A percentile compares a stretch with the other conserved stretches of the same genome.
Conservation (phyloP, 176 grass and related monocot genomes). For the Luzula sylvatica region DNA sequence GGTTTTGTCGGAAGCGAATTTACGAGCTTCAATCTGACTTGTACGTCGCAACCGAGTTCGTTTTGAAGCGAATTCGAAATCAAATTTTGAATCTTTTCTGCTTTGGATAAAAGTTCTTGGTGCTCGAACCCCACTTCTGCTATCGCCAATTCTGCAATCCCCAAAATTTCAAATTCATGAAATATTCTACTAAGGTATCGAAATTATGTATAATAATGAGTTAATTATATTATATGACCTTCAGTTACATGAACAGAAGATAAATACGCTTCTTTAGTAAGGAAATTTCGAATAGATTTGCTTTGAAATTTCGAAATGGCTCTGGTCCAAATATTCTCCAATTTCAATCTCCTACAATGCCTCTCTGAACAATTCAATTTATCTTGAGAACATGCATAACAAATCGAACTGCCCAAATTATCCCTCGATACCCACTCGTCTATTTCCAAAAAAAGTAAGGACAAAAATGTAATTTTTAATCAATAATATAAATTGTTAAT, state of each 20-base stretch:
- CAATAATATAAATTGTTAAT: too few species aligned
- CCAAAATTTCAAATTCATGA: conserved; percentile 10
- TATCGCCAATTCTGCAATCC: conserved; percentile 71
- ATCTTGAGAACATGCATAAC: conserved; percentile 61
- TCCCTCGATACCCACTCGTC: conserved; percentile 74
- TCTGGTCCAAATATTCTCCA: conserved; percentile 86
- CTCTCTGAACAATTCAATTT: conserved; percentile 80
- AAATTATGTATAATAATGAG: too few species aligned
- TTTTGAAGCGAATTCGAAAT: conserved; percentile 61
- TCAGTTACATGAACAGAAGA: conserved; percentile 73
- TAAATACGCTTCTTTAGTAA: conserved; percentile 76
- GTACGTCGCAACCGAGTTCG: conserved; percentile 78
- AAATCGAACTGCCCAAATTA: conserved; percentile 50
- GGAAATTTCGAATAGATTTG: conserved; percentile 73
- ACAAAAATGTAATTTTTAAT: too few species aligned
- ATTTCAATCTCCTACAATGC: conserved; percentile 62
- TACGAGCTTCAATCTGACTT: conserved; percentile 71
- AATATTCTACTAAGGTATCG: too few species aligned
- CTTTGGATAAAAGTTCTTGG: conserved; percentile 75
- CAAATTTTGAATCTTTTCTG: conserved; percentile 59
- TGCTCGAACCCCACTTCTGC: conserved; percentile 85
- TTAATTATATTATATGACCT: too few species aligned
- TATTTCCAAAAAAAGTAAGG: conserved; percentile 2
- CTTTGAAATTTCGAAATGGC: conserved; percentile 64
- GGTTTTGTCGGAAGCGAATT: conserved; percentile 24